phyloP scores from a whole-genome alignment of 1,284 basidiomycete genomes.

The Moniliella sp. region DNA sequence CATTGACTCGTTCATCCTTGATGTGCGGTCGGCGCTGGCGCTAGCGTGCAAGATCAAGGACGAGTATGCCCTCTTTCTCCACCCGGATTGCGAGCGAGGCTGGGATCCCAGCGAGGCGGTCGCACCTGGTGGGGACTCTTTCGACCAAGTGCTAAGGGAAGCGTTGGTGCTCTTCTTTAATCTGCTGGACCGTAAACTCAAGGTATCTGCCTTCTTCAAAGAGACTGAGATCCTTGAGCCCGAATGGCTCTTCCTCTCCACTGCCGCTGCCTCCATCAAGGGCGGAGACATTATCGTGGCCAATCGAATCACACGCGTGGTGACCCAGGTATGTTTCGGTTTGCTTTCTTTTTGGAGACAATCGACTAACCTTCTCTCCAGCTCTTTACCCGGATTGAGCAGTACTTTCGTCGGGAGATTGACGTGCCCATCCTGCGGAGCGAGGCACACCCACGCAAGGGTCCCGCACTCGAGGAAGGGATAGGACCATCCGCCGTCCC shows the following conservation, averaged over 20 bases:
- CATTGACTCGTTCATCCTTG: constrained; percentile 85
- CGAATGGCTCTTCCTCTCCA: constrained; percentile 85
- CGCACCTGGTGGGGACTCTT: constrained; percentile 54
- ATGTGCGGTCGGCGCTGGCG: constrained; percentile 72
- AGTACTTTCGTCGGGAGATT: constrained; percentile 74
- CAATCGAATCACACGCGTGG: constrained; percentile 23
- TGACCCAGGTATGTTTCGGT: constrained; percentile 11
- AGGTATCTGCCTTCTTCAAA: constrained; percentile 86
- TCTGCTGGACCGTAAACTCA: constrained; percentile 81
- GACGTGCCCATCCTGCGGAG: background rate
- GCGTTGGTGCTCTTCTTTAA: constrained; percentile 78
- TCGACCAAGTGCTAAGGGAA: constrained; percentile 69
- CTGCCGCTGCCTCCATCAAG: constrained; percentile 66
- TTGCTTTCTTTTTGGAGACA: background rate
- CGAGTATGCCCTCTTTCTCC: constrained; percentile 60
- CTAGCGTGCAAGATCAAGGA: constrained; percentile 81
- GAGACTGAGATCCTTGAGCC: constrained; percentile 91
- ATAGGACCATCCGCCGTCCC: no score
- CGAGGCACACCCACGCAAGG: no score
- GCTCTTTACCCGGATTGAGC: constrained; percentile 49
- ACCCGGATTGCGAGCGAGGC: constrained; percentile 57
- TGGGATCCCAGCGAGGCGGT: constrained; percentile 78
- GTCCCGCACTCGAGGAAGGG: no score
- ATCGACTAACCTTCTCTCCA: constrained; percentile 2
- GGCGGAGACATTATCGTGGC: constrained; percentile 80